These are phyloP conservation scores for Sclerotinia minor DNA, from an alignment of 2,329 filamentous ascomycete genomes.

Conservation along the genomic window DNA sequence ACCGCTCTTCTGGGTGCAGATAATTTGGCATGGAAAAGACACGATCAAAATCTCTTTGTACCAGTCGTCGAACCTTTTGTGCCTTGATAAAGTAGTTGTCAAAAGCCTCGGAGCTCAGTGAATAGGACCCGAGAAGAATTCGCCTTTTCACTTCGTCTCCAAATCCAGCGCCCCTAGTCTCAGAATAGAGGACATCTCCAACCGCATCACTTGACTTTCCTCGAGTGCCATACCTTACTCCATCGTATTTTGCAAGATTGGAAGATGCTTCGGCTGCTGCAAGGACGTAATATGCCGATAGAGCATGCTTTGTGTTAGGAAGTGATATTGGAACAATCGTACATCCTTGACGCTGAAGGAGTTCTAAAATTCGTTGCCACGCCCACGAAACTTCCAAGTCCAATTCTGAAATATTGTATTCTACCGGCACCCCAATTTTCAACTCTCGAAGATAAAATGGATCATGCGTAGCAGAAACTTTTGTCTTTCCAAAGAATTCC, in stretches of 20 bases:
- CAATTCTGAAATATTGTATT: slow-evolving; percentile 89
- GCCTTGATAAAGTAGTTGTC: slow-evolving; percentile 97
- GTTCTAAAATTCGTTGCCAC: slow-evolving; percentile 64
- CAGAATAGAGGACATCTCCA: slow-evolving; percentile 70
- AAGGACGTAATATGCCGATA: slow-evolving; percentile 93
- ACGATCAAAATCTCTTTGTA: slow-evolving; percentile 82
- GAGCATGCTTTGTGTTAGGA: slow-evolving; percentile 78
- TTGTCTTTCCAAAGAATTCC: slow-evolving; percentile 8
- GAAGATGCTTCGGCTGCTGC: slow-evolving; percentile 94
- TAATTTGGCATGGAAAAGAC: slow-evolving; percentile 73
- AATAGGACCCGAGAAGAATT: slow-evolving; percentile 87
- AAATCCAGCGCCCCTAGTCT: slow-evolving; percentile 72
- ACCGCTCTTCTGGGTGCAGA: slow-evolving; percentile 55
- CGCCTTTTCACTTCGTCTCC: slow-evolving; percentile 83
- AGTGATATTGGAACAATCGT: slow-evolving; percentile 74
- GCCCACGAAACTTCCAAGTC: slow-evolving; percentile 65
- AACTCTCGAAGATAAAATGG: slow-evolving; percentile 24
- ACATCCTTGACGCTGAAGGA: slow-evolving; percentile 65
- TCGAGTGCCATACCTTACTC: slow-evolving; percentile 76
- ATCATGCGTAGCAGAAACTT: not conserved
- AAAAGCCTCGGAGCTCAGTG: slow-evolving; percentile 83
- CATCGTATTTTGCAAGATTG: slow-evolving; percentile 95
- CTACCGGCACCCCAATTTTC: slow-evolving; percentile 61
- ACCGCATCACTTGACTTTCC: slow-evolving; percentile 51
- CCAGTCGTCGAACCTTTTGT: slow-evolving; percentile 79